Conservation (phyloP, 805 yeast species). For the Torulaspora microellipsoides region DNA sequence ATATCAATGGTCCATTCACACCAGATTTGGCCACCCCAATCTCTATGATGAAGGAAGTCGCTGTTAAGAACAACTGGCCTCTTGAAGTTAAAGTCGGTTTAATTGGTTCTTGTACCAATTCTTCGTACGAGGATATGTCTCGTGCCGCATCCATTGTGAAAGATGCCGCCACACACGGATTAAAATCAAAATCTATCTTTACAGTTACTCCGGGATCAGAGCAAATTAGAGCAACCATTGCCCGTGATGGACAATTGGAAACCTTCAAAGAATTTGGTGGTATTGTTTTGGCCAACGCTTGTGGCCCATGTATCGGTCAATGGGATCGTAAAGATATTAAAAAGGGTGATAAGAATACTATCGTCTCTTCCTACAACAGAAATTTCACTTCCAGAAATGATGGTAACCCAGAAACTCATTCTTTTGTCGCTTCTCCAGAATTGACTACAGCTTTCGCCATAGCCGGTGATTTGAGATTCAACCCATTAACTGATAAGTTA, state of each 20-base stretch:
- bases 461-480: conserved; percentile 94
- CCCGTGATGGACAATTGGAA: conserved; percentile 87
- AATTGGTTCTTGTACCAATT: conserved; percentile 98
- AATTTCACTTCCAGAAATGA: conserved; percentile 97
- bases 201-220: conserved; percentile 98
- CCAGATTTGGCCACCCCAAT: conserved; percentile 97
- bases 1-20: conserved; percentile 96
- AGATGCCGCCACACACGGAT: conserved; percentile 87
- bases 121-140: conserved; percentile 97
- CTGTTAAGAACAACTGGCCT: conserved; percentile 88
- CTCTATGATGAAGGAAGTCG: conserved; percentile 78
- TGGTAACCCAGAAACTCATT: conserved; percentile 96
- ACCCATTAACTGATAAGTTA: conserved; percentile 89
- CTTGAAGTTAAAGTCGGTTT: conserved; percentile 87
- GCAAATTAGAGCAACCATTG: conserved; percentile 97
- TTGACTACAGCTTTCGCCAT: conserved; percentile 92
- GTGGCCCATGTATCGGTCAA: conserved; percentile 99
- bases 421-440: conserved; percentile 96
- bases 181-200: conserved; percentile 86
- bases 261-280: conserved; percentile 92
- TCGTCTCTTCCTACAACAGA: conserved; percentile 96
- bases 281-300: conserved; percentile 91
- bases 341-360: conserved; percentile 94
- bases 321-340: conserved; percentile 94
- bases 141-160: conserved; percentile 89